These are phyloP conservation scores for Fusarium compactum DNA, from an alignment of 2,329 filamentous ascomycete genomes.

Conservation along the genomic window DNA sequence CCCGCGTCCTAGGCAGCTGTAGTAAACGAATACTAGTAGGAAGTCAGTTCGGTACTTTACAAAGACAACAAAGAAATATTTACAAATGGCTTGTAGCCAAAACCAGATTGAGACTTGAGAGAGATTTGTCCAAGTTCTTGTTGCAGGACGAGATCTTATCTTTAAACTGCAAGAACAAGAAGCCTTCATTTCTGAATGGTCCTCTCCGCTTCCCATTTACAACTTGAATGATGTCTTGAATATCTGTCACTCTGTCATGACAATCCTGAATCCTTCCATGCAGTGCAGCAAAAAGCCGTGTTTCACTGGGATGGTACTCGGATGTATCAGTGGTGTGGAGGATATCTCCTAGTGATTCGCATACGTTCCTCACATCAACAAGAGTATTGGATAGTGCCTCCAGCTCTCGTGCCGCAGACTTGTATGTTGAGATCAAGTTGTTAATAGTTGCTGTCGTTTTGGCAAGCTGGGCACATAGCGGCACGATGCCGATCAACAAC, in stretches of 20 bases:
- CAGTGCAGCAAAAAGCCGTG: background rate
- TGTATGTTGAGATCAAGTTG: slow-evolving; percentile 14
- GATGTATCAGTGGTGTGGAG: background rate
- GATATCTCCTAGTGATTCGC: background rate
- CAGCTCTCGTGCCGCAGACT: slow-evolving; percentile 16
- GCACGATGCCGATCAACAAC: background rate
- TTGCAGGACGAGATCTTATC: background rate
- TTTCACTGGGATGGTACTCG: background rate
- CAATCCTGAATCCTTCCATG: background rate
- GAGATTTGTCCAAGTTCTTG: background rate
- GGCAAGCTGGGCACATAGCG: slow-evolving; percentile 16
- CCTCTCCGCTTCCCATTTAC: background rate
- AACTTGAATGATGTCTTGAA: background rate
- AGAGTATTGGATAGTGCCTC: background rate
- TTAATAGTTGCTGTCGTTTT: background rate
- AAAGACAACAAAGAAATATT: background rate
- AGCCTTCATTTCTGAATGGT: background rate
- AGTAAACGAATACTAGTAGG: background rate
- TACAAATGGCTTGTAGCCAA: background rate
- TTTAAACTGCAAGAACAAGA: slow-evolving; percentile 13
- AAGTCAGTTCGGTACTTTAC: accelerated
- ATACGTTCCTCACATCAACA: slow-evolving; percentile 2
- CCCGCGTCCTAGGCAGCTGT: too few relatives aligned
- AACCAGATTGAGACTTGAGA: background rate
- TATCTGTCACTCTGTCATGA: background rate